Base-by-base conservation (phyloP, 2,329 filamentous ascomycete species). In the Plectosphaerella plurivora region DNA sequence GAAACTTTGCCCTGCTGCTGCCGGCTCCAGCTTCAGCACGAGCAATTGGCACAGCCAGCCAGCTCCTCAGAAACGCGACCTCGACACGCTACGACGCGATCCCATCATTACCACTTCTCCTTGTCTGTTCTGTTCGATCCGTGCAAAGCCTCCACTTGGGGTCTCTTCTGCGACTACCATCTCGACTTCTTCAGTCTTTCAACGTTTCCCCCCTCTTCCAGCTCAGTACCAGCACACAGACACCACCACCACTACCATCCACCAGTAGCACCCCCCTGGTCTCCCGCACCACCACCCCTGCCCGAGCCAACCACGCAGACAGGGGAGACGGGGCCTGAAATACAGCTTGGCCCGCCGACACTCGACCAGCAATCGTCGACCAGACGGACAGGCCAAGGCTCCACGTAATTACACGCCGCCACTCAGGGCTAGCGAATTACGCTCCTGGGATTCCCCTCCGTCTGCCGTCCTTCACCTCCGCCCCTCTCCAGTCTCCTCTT, bases 351-450 rank as follows among this genome's bases (percentile, higher is more conserved):
- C 46, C 33, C 33, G 46, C 46, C 28, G 35, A 35, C 46, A 22
- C 28, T 28, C 24, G 35, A 47, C 45, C 45, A 25, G 24, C 24
- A 24, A 15, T 49, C 22, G 35, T 22, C 35, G 37, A 37, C 37
- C 47, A 24, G 47, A 49, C 47, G 22, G 35, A 49, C 36, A 24
- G 33, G 35, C 47, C 47, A 41, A 39, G 47, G n/a, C 47, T 49
- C 47, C 47, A 49, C 47, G 47, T 36, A 49, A 49, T 49, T 49
- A 49, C 47, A 41, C 47, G 47, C 36, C 47, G 47, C 47, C 47
- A 49, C 47, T 49, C 35, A 36, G 18, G 28, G 46, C 47, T 37
- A 39, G 37, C 47, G 41, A 44, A n/a, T 49, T 37, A 41, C 47
- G 47, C 20, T 33, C 8, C 28, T 33, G 28, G 28, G 28, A 33